Percentiles rank a stretch among this genome's conserved stretches.
Conservation (phyloP, 306 rosid species). For the Leucaena leucocephala region DNA sequence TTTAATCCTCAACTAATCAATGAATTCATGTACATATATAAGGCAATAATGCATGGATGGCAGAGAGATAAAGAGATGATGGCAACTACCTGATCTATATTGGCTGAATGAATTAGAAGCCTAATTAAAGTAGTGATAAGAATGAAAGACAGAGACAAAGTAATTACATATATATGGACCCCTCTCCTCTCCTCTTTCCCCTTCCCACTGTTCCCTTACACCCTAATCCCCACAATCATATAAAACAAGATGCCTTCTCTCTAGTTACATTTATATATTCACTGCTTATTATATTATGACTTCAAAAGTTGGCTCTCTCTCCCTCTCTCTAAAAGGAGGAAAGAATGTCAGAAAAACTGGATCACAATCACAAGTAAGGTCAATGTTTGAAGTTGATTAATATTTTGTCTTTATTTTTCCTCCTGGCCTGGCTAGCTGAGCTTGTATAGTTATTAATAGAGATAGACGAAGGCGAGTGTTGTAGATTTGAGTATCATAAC, state of each 20-base stretch:
- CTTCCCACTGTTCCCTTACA: conserved; percentile 22
- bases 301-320: background rate
- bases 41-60: conserved; percentile 25
- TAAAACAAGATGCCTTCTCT: conserved; percentile 19
- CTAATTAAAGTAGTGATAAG: conserved; percentile 22
- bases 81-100: background rate
- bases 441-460: too few species aligned
- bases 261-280: background rate
- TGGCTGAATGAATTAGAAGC: background rate
- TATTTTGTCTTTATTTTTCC: background rate
- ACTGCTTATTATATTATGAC: background rate
- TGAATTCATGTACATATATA: background rate
- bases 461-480: background rate
- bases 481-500: too few species aligned
- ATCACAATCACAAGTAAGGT: background rate
- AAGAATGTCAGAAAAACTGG: background rate
- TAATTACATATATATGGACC: conserved; percentile 30
- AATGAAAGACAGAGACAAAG: background rate
- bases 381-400: background rate
- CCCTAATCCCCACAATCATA: conserved; percentile 29
- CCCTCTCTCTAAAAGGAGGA: background rate
- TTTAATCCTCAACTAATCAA: background rate
- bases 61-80: background rate
- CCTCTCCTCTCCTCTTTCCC: background rate
- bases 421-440: too few species aligned